Percentiles rank a stretch among this genome's conserved stretches.
Conservation (phyloP, 345 rosid species). For the Eucalyptus victrix region DNA sequence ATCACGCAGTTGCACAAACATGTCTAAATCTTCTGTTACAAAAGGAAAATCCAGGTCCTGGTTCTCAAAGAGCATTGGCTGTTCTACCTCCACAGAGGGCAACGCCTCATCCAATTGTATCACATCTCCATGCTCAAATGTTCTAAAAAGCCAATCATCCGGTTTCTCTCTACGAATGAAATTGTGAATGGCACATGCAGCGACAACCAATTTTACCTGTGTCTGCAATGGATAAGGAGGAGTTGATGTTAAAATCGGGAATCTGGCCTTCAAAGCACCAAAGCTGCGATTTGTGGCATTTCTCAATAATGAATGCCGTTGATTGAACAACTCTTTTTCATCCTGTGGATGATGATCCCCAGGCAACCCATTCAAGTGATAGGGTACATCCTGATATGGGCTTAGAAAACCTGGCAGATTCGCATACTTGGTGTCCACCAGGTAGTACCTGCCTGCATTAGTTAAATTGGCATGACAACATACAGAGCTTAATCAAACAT, state of each 20-base stretch:
- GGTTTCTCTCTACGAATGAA: conserved; percentile 67
- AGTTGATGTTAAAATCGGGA: conserved; percentile 72
- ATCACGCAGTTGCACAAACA: conserved; percentile 48
- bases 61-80: conserved; percentile 16
- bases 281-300: conserved; percentile 34
- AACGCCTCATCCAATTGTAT: conserved; percentile 23
- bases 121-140: conserved; percentile 23
- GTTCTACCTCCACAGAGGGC: conserved; percentile 23
- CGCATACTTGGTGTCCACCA: conserved; percentile 49
- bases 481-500: background rate
- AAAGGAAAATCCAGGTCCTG: conserved; percentile 19
- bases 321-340: conserved; percentile 64
- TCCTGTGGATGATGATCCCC: conserved; percentile 37
- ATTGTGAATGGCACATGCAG: conserved; percentile 76
- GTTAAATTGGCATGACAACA: background rate
- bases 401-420: conserved; percentile 77
- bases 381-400: conserved; percentile 40
- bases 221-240: conserved; percentile 89
- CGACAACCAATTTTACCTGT: conserved; percentile 82
- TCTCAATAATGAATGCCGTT: conserved; percentile 50
- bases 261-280: conserved; percentile 70
- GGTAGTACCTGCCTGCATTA: conserved; percentile 70
- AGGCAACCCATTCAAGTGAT: conserved; percentile 22
- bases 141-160: conserved; percentile 52
- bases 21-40: conserved; percentile 26